These are phyloP conservation scores for Monilinia aucupariae DNA, from an alignment of 2,329 filamentous ascomycete genomes.

Conservation along the genomic window DNA sequence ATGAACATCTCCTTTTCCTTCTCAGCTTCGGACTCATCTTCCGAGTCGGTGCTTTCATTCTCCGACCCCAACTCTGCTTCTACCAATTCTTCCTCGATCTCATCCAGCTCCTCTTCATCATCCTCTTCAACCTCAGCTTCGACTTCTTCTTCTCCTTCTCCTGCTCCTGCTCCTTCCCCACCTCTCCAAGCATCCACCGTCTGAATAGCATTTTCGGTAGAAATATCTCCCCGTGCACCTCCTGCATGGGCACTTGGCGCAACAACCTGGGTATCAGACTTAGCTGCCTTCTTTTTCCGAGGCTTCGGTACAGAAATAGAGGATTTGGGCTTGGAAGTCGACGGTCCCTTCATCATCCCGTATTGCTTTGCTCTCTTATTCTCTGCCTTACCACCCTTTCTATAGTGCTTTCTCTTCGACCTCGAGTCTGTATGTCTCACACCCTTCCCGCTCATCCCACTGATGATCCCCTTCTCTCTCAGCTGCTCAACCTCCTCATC, in stretches of 20 bases:
- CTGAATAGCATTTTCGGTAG: not conserved
- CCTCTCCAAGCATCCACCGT: slow-evolving; percentile 1
- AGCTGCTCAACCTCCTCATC: slow-evolving; percentile 25
- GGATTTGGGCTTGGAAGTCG: slow-evolving; percentile 6
- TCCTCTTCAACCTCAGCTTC: not conserved
- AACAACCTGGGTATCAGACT: not conserved
- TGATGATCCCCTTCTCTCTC: slow-evolving; percentile 17
- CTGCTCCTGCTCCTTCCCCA: slow-evolving; percentile 1
- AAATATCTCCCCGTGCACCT: slow-evolving; percentile 1
- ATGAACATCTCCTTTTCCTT: slow-evolving; percentile 17
- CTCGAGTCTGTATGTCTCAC: slow-evolving; percentile 17
- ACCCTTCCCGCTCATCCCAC: slow-evolving; percentile 16
- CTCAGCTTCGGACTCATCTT: slow-evolving; percentile 16
- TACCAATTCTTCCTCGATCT: not conserved
- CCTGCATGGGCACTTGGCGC: not conserved
- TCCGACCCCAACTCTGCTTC: slow-evolving; percentile 11
- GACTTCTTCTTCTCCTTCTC: slow-evolving; percentile 1
- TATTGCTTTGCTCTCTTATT: slow-evolving; percentile 6
- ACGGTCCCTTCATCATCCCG: slow-evolving; percentile 14
- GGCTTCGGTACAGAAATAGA: not conserved
- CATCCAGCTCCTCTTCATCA: slow-evolving; percentile 1
- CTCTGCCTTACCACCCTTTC: not conserved
- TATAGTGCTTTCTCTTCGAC: slow-evolving; percentile 19
- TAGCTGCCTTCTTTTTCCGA: not conserved
- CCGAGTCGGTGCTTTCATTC: slow-evolving; percentile 12